Evolutionary conservation across 352 stramenopile genomes (phyloP).

Genomic region (Globisporangium nagaii): DNA sequence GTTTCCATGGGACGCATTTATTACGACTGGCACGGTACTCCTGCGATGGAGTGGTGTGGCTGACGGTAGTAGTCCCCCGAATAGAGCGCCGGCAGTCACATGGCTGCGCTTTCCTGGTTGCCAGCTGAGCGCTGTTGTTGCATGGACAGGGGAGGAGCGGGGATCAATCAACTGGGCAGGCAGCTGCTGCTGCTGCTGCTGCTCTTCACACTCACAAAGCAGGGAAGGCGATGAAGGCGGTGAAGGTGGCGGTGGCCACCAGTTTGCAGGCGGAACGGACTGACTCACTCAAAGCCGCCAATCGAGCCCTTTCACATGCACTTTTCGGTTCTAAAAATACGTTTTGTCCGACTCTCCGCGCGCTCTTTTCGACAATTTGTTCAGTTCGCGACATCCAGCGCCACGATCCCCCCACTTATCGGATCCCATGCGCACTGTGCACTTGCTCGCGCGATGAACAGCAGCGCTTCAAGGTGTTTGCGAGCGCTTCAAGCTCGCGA

Average conservation of each 20-base stretch:
- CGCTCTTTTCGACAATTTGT: no score
- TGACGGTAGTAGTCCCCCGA: no score
- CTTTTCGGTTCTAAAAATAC: neutral
- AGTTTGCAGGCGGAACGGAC: neutral
- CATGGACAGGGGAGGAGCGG: neutral
- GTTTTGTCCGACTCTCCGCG: neutral
- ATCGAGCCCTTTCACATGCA: neutral
- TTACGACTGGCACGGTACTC: neutral
- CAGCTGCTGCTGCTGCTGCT: neutral
- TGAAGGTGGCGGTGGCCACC: neutral
- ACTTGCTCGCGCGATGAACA: no score
- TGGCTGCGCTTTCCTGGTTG: conserved; percentile 1
- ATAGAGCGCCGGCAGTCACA: neutral
- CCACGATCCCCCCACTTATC: no score
- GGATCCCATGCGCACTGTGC: neutral
- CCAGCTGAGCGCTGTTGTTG: neutral
- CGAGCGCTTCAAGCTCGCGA: neutral
- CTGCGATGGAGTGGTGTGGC: neutral
- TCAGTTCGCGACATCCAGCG: no score
- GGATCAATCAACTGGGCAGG: no score
- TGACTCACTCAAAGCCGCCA: neutral
- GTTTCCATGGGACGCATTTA: neutral
- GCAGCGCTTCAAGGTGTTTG: neutral
- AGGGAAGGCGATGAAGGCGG: neutral
- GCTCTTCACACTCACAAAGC: neutral